phyloP scores from a whole-genome alignment of 148 eudicot species.

The Spergularia bocconei region DNA sequence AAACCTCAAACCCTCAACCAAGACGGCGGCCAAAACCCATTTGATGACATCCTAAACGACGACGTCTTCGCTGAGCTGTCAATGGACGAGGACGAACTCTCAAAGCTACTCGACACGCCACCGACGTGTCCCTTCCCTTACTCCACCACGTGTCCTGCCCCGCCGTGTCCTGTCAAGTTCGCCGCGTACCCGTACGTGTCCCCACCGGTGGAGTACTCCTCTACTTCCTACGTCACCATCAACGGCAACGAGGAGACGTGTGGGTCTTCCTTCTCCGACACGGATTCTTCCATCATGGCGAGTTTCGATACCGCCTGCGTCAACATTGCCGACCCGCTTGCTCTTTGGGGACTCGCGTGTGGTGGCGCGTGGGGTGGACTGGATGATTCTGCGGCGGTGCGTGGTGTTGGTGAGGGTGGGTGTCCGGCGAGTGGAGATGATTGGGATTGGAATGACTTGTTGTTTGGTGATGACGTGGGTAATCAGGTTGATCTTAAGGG shows the following conservation, averaged over 20 bases:
- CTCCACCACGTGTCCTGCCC: background rate
- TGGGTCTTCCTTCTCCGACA: slow-evolving; percentile 64
- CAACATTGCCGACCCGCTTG: slow-evolving; percentile 3
- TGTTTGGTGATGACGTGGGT: background rate
- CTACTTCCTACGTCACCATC: slow-evolving; percentile 55
- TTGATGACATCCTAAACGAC: background rate
- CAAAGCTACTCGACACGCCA: slow-evolving; percentile 42
- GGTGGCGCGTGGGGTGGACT: slow-evolving; percentile 22
- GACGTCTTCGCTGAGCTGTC: slow-evolving; percentile 20
- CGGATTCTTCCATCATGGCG: slow-evolving; percentile 72
- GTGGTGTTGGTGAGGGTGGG: too few relatives aligned
- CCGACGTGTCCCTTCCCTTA: background rate
- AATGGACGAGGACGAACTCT: slow-evolving; percentile 41
- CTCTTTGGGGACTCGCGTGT: background rate
- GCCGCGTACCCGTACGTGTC: slow-evolving; percentile 40
- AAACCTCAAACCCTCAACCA: slow-evolving; percentile 9
- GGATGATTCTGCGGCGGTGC: background rate
- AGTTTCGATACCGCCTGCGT: slow-evolving; percentile 38
- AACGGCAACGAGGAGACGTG: slow-evolving; percentile 70
- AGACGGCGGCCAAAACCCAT: background rate
- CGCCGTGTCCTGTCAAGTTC: slow-evolving; percentile 44
- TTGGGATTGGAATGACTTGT: background rate
- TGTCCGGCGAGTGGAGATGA: background rate
- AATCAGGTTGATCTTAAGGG: background rate
- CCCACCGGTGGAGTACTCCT: slow-evolving; percentile 31